A percentile compares a stretch with the other conserved stretches of the same genome.
These are phyloP conservation scores for Diaporthe capsici DNA, from an alignment of 2,329 filamentous ascomycete genomes.

Conservation along the genomic window DNA sequence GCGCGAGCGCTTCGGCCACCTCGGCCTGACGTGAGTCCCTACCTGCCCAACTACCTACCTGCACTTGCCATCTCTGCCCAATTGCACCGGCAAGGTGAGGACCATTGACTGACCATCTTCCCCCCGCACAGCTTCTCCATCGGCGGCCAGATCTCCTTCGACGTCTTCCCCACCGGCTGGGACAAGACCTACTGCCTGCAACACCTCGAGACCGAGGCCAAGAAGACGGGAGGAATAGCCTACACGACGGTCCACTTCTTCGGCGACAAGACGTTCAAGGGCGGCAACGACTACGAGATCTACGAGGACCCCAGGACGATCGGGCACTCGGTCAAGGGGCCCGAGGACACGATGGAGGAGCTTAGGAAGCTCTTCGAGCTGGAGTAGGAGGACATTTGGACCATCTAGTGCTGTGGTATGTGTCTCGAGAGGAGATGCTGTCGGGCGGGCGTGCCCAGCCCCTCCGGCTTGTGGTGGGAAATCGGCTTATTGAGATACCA, in stretches of 20 bases:
- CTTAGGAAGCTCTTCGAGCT: conserved; percentile 86
- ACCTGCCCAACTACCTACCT: too few species aligned
- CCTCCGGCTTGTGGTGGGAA: background rate
- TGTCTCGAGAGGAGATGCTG: background rate
- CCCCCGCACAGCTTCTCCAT: conserved; percentile 80
- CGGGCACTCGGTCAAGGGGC: conserved; percentile 85
- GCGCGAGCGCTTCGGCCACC: conserved; percentile 84
- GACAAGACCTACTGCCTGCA: conserved; percentile 98
- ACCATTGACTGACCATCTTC: conserved; percentile 16
- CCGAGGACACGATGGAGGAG: conserved; percentile 85
- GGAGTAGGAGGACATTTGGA: conserved; percentile 21
- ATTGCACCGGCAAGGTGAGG: background rate
- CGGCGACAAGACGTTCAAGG: conserved; percentile 92
- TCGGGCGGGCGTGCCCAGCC: background rate
- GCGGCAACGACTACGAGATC: conserved; percentile 97
- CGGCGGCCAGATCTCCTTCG: conserved; percentile 97
- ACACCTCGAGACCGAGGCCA: conserved; percentile 86
- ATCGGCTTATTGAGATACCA: conserved; percentile 30
- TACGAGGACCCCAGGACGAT: conserved; percentile 85
- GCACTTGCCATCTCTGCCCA: background rate
- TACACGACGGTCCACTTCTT: conserved; percentile 98
- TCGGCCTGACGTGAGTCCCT: conserved; percentile 82
- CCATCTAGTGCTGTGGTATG: background rate
- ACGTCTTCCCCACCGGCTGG: conserved; percentile 97
- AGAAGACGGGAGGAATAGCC: conserved; percentile 76